These are phyloP conservation scores for Abortiporus biennis DNA, from an alignment of 1,284 basidiomycete genomes.

Conservation along the genomic window DNA sequence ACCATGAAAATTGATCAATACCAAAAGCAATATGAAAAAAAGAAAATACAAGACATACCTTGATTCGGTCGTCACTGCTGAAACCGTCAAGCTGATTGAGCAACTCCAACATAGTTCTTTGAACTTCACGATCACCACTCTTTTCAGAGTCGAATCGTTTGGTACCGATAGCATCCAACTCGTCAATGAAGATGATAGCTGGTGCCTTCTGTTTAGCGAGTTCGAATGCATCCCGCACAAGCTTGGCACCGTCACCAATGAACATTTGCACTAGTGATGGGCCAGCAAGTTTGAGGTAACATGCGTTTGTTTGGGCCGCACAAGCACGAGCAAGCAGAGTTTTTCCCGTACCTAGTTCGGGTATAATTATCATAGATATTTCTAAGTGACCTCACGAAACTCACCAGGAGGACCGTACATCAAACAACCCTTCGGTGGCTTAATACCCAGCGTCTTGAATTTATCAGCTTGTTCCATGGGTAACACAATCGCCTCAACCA, in stretches of 20 bases:
- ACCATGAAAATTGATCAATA: background rate
- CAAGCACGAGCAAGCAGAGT: slow-evolving; percentile 74
- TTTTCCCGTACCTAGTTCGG: slow-evolving; percentile 61
- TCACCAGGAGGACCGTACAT: slow-evolving; percentile 78
- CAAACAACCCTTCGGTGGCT: slow-evolving; percentile 71
- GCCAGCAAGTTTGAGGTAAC: slow-evolving; percentile 76
- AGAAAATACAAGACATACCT: slow-evolving; percentile 54
- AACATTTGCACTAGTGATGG: slow-evolving; percentile 82
- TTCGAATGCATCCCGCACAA: slow-evolving; percentile 75
- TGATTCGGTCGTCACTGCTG: slow-evolving; percentile 93
- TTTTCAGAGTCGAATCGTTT: slow-evolving; percentile 80
- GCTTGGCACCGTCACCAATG: slow-evolving; percentile 78
- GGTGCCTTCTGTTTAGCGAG: slow-evolving; percentile 76
- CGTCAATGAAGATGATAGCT: slow-evolving; percentile 80
- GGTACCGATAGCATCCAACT: slow-evolving; percentile 76
- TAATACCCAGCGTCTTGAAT: slow-evolving; percentile 80
- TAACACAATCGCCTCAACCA: slow-evolving; percentile 76
- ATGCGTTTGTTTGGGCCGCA: slow-evolving; percentile 78
- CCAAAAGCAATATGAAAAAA: background rate
- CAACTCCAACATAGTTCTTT: slow-evolving; percentile 77
- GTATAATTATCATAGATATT: slow-evolving; percentile 2
- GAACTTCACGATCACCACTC: slow-evolving; percentile 75
- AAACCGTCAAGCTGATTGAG: slow-evolving; percentile 74
- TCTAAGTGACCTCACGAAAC: slow-evolving; percentile 12
- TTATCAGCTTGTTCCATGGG: slow-evolving; percentile 81